These are phyloP conservation scores for thale cress (Arabidopsis thaliana) DNA, from an alignment of 345 rosid species.

Conservation along the genomic window TAIR10.1 NC_003074.8:12567001-12567500, in stretches of 20 bases:
- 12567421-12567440: background rate
- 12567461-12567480: background rate
- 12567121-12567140: no score
- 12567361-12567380: background rate
- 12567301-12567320: background rate
- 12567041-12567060: background rate
- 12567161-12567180: background rate
- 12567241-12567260: background rate
- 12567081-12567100: background rate
- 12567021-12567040: background rate
- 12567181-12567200: background rate
- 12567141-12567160: no score
- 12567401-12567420: background rate
- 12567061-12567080: background rate
- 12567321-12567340: background rate
- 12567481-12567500: background rate
- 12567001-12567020: background rate
- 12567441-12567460: background rate
- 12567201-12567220: background rate
- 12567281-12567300: background rate
- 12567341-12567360: background rate
- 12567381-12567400: background rate
- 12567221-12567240: background rate
- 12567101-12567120: no score
- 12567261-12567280: background rate